These are phyloP conservation scores for Pichia sp. DNA, from an alignment of 1,139 yeast species.

Conservation along the genomic window DNA sequence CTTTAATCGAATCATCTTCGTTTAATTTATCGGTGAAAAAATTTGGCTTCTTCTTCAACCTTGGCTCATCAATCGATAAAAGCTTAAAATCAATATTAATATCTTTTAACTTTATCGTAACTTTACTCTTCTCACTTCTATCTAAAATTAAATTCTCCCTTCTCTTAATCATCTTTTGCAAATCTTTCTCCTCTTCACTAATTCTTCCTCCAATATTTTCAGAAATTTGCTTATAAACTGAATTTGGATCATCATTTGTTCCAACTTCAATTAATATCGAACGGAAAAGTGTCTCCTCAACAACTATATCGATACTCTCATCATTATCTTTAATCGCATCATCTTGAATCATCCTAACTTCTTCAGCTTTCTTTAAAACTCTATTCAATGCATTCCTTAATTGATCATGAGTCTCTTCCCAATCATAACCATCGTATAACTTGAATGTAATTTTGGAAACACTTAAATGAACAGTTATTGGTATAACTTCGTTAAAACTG, in stretches of 20 bases:
- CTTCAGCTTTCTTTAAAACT: not conserved
- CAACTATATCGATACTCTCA: constrained; percentile 18
- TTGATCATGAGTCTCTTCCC: constrained; percentile 69
- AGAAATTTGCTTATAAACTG: constrained; percentile 48
- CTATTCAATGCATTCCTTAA: constrained; percentile 56
- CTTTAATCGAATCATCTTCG: constrained; percentile 35
- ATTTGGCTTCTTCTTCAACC: constrained; percentile 18
- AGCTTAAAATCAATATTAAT: constrained; percentile 43
- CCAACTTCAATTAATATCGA: constrained; percentile 68
- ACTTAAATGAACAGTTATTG: constrained; percentile 25
- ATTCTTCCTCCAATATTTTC: constrained; percentile 20
- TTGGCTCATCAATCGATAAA: constrained; percentile 40
- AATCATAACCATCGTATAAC: constrained; percentile 87
- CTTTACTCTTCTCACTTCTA: constrained; percentile 61
- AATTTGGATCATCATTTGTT: constrained; percentile 39
- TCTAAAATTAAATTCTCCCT: constrained; percentile 45
- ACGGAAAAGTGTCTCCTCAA: constrained; percentile 63
- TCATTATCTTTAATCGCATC: not conserved
- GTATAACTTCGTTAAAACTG: constrained; percentile 13
- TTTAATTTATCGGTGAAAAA: constrained; percentile 23
- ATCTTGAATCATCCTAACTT: not conserved
- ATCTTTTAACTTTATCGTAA: constrained; percentile 48
- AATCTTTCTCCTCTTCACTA: constrained; percentile 13
- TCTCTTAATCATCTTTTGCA: constrained; percentile 20
- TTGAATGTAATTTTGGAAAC: constrained; percentile 41